A percentile compares a stretch with the other conserved stretches of the same genome.
Conservation (phyloP, 2,329 filamentous ascomycete species). For the Clarireedia monteithiana region DNA sequence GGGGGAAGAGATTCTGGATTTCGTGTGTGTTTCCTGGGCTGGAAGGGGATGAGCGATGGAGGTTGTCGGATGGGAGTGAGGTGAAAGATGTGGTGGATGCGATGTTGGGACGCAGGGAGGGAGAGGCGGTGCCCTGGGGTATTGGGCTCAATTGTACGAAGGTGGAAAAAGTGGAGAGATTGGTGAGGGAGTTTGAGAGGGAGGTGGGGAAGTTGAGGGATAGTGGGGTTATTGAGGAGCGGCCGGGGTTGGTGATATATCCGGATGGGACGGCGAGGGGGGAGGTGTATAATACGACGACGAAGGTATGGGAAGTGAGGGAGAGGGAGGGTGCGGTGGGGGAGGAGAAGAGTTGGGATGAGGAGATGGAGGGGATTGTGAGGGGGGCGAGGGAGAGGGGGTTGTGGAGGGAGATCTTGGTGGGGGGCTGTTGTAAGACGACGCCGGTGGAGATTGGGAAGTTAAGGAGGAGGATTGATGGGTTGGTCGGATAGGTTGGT, state of each 20-base stretch:
- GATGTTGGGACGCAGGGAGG: conserved; percentile 26
- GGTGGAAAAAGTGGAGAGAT: conserved; percentile 48
- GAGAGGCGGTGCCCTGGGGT: conserved; percentile 42
- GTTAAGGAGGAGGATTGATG: conserved; percentile 22
- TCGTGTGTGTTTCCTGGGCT: conserved; percentile 52
- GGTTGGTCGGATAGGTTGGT: not conserved
- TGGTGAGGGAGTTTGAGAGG: conserved; percentile 48
- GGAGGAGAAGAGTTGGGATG: conserved; percentile 30
- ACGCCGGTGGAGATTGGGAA: conserved; percentile 28
- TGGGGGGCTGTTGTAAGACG: conserved; percentile 40
- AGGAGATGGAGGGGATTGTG: conserved; percentile 30
- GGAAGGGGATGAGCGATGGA: conserved; percentile 32
- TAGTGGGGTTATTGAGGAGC: conserved; percentile 33
- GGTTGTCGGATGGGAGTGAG: conserved; percentile 48
- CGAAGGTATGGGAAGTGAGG: conserved; percentile 48
- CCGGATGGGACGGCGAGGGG: conserved; percentile 60
- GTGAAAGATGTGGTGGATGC: conserved; percentile 36
- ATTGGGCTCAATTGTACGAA: conserved; percentile 65
- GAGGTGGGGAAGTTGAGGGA: conserved; percentile 34
- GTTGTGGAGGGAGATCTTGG: conserved; percentile 31
- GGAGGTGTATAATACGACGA: conserved; percentile 57
- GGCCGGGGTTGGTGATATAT: conserved; percentile 54
- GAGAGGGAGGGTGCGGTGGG: conserved; percentile 23
- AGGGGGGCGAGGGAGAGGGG: conserved; percentile 17
- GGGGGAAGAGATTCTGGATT: conserved; percentile 42